These are phyloP conservation scores for Lunularia cruciata DNA, from an alignment of 225 moss, liverwort and hornwort genomes.

Conservation along the genomic window DNA sequence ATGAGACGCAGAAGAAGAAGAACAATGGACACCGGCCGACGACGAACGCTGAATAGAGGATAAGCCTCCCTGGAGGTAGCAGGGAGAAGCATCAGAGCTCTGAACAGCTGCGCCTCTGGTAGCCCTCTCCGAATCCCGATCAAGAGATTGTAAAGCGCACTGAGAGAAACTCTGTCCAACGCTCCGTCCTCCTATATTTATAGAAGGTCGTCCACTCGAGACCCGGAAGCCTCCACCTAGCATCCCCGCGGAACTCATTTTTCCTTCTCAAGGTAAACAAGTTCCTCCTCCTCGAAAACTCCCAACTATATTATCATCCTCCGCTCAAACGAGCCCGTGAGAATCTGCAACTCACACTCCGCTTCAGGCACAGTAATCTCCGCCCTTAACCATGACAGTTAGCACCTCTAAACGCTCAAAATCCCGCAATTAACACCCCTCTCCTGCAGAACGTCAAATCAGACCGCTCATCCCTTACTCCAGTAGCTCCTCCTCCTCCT, in stretches of 20 bases:
- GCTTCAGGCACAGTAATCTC: neutral
- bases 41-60: too few relatives aligned
- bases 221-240: slow-evolving; percentile 43
- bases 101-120: slow-evolving; percentile 28
- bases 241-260: slow-evolving; percentile 41
- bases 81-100: slow-evolving; percentile 25
- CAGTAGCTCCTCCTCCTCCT: neutral
- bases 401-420: too few relatives aligned
- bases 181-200: slow-evolving; percentile 14
- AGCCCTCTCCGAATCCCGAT: slow-evolving; percentile 37
- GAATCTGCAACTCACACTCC: neutral
- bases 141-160: slow-evolving; percentile 16
- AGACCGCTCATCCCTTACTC: neutral
- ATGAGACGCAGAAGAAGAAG: neutral
- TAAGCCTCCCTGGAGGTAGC: slow-evolving; percentile 19
- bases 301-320: slow-evolving; percentile 12
- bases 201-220: slow-evolving; percentile 22
- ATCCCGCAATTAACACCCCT: neutral
- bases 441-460: neutral
- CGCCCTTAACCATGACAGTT: too few relatives aligned
- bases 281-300: neutral
- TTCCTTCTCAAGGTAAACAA: neutral
- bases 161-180: slow-evolving; percentile 21
- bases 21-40: slow-evolving; percentile 13
- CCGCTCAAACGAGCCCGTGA: neutral